Percentiles rank a stretch among this genome's conserved stretches.
phyloP scores from a whole-genome alignment of 2,329 filamentous ascomycete genomes.

The Fusarium longipes region DNA sequence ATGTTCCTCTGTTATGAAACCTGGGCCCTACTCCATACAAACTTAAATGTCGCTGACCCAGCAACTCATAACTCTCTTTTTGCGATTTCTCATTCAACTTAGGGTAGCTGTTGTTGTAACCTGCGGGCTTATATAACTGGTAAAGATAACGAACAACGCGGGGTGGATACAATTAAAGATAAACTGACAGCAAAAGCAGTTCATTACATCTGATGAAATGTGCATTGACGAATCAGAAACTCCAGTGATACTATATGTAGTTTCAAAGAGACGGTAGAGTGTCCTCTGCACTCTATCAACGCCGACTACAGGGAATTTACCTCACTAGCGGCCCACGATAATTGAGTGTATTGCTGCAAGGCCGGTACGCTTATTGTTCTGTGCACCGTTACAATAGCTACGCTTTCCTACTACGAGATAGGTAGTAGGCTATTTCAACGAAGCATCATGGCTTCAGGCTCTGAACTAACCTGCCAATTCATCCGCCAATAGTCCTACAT shows the following conservation, averaged over 20 bases:
- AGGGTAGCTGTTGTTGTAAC: constrained; percentile 7
- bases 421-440: neutral
- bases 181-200: neutral
- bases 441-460: neutral
- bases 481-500: constrained; percentile 15
- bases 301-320: neutral
- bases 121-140: neutral
- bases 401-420: too few species aligned
- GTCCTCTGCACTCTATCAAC: too few species aligned
- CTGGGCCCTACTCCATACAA: neutral
- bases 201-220: neutral
- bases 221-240: neutral
- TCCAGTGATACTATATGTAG: neutral
- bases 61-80: neutral
- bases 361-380: neutral
- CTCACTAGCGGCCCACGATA: neutral
- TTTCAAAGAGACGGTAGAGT: neutral
- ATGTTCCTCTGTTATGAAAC: neutral
- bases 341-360: neutral
- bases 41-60: neutral
- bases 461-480: neutral
- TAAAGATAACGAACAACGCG: constrained; percentile 6
- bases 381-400: constrained; percentile 11
- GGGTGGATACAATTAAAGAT: neutral
- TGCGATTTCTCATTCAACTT: too few species aligned